Evolutionary conservation across 192 early-diverging fungal species (phyloP).

Genomic region (Backusella tarrabulga): DNA sequence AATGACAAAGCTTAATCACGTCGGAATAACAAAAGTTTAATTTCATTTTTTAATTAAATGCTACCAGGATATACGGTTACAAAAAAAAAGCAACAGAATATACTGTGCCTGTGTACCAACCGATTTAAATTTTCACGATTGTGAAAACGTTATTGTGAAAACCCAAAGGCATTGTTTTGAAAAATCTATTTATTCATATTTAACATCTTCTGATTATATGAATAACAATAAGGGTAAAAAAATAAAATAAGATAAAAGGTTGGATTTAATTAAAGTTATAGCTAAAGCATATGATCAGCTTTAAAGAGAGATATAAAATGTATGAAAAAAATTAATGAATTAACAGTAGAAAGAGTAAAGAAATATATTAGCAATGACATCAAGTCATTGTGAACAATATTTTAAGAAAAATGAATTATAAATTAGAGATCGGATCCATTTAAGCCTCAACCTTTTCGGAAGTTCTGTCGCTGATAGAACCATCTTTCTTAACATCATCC

Average conservation of each 20-base stretch:
- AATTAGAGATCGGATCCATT: not conserved
- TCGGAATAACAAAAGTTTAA: not conserved
- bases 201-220: not conserved
- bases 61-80: not conserved
- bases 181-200: conserved; percentile 1
- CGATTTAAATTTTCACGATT: not conserved
- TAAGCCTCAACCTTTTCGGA: not conserved
- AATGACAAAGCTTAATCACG: not conserved
- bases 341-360: not conserved
- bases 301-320: conserved; percentile 3
- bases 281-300: not conserved
- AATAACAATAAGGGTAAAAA: not conserved
- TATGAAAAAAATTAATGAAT: not conserved
- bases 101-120: not conserved
- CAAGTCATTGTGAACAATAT: not conserved
- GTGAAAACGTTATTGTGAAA: not conserved
- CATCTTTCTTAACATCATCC: not conserved
- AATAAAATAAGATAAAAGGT: not conserved
- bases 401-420: not conserved
- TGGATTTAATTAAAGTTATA: not conserved
- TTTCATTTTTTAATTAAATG: not conserved
- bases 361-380: conserved; percentile 1
- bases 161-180: not conserved
- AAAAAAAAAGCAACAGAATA: not conserved
- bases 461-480: conserved; percentile 1